Conservation (phyloP, 2,329 filamentous ascomycete species). For the Hysterium pulicare region DNA sequence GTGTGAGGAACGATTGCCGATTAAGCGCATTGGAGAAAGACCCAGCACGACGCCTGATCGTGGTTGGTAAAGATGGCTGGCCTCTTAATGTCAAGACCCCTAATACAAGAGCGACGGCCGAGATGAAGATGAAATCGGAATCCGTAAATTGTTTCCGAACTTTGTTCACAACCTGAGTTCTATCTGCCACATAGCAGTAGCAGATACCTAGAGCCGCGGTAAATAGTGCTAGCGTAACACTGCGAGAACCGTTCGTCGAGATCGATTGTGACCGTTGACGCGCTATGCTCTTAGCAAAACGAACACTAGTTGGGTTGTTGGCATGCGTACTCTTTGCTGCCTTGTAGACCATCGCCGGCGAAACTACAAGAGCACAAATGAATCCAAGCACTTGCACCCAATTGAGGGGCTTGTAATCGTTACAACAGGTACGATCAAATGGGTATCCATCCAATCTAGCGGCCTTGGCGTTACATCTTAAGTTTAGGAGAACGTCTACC, state of each 20-base stretch:
- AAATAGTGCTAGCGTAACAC: conserved; percentile 1
- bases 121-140: conserved; percentile 32
- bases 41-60: conserved; percentile 8
- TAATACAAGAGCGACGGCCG: conserved; percentile 20
- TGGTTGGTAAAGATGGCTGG: conserved; percentile 3
- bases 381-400: conserved; percentile 37
- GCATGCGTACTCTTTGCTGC: conserved; percentile 2
- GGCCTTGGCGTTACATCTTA: conserved; percentile 52
- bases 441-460: conserved; percentile 38
- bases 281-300: conserved; percentile 1
- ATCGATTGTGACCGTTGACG: not conserved
- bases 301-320: not conserved
- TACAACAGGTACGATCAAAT: conserved; percentile 54
- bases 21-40: conserved; percentile 1
- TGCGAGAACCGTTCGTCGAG: not conserved
- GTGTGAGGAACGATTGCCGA: conserved; percentile 46
- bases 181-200: conserved; percentile 55
- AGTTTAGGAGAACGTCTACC: conserved; percentile 54
- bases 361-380: conserved; percentile 25
- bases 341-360: conserved; percentile 17
- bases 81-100: conserved; percentile 31
- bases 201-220: conserved; percentile 6
- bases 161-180: conserved; percentile 54
- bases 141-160: conserved; percentile 45
- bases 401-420: conserved; percentile 39